Evolutionary conservation across 352 stramenopile species (phyloP).

Genomic region (Globisporangium paroecandrum): DNA sequence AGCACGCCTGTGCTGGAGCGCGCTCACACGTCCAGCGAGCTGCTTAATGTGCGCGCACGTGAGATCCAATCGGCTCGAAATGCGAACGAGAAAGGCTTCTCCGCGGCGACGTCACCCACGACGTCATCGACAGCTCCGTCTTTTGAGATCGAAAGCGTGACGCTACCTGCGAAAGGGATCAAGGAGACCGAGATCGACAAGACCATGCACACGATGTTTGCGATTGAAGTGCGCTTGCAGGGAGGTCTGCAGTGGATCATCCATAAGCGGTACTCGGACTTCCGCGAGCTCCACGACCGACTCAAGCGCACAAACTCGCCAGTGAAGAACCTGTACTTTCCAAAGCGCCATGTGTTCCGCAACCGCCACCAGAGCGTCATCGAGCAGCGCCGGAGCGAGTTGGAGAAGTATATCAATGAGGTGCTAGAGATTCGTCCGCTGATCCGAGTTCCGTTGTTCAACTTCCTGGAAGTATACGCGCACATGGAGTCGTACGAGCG

Average conservation of each 20-base stretch:
- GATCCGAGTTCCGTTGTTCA: conserved; percentile 84
- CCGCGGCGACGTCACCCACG: conserved; percentile 28
- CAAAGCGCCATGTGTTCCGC: conserved; percentile 84
- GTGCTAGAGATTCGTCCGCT: conserved; percentile 75
- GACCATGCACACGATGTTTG: conserved; percentile 76
- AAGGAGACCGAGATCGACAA: conserved; percentile 82
- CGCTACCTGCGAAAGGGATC: conserved; percentile 60
- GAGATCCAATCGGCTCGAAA: conserved; percentile 45
- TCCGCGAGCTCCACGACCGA: conserved; percentile 80
- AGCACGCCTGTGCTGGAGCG: conserved; percentile 53
- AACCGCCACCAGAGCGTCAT: conserved; percentile 84
- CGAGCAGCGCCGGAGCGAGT: conserved; percentile 74
- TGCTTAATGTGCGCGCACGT: conserved; percentile 52
- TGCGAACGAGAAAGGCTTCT: conserved; percentile 31
- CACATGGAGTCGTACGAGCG: conserved; percentile 87
- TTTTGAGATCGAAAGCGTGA: conserved; percentile 85
- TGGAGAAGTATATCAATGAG: conserved; percentile 89
- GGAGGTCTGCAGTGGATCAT: conserved; percentile 86
- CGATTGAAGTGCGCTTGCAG: conserved; percentile 73
- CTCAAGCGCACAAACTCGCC: conserved; percentile 73
- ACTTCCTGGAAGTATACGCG: conserved; percentile 85
- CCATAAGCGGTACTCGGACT: conserved; percentile 88
- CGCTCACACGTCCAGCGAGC: conserved; percentile 67
- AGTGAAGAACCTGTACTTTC: conserved; percentile 82
- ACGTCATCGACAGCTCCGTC: conserved; percentile 41